Evolutionary conservation across 2,329 filamentous ascomycete genomes (phyloP).

Genomic region (Niveomyces coronatus): DNA sequence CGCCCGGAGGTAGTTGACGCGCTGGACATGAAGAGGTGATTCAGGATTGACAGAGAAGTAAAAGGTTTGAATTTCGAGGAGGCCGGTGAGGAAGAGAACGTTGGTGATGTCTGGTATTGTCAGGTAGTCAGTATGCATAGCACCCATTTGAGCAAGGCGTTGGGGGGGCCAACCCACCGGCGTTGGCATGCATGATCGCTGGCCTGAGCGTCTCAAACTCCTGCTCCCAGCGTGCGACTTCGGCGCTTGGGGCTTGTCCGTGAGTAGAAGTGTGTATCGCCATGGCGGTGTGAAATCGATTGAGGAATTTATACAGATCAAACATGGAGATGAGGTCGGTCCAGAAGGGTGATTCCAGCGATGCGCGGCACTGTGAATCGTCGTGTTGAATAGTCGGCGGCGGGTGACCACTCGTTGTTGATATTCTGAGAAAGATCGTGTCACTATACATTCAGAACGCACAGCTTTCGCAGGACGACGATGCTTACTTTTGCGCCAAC

Average conservation of each 20-base stretch:
- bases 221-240: constrained; percentile 39
- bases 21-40: constrained; percentile 27
- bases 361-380: constrained; percentile 32
- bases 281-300: constrained; percentile 38
- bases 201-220: constrained; percentile 40
- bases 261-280: constrained; percentile 35
- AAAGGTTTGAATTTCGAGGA: constrained; percentile 43
- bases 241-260: constrained; percentile 34
- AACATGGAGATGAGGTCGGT: constrained; percentile 32
- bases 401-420: constrained; percentile 35
- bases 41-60: constrained; percentile 38
- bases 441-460: too few species aligned
- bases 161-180: constrained; percentile 26
- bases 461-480: too few species aligned
- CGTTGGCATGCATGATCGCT: constrained; percentile 34
- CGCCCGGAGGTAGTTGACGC: constrained; percentile 34
- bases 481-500: constrained; percentile 36
- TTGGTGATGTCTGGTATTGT: constrained; percentile 31
- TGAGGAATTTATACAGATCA: constrained; percentile 40
- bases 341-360: constrained; percentile 30
- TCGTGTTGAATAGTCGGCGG: constrained; percentile 40
- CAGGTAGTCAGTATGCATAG: neutral
- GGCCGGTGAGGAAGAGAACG: constrained; percentile 37
- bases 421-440: constrained; percentile 21
- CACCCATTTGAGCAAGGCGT: neutral